Conservation (phyloP, 2,329 filamentous ascomycete species). For the Fusarium equiseti region DNA sequence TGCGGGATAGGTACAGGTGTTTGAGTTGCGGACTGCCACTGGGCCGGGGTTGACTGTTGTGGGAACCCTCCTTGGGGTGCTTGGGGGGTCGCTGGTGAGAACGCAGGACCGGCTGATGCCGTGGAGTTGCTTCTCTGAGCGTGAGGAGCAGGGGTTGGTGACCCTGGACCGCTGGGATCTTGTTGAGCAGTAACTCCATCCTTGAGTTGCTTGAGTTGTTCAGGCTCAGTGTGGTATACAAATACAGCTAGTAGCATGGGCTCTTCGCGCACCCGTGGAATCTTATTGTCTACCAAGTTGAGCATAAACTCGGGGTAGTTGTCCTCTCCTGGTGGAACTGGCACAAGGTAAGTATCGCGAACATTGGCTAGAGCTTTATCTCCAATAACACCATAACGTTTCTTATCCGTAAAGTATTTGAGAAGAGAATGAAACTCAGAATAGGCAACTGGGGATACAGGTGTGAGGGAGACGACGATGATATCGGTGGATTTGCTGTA, state of each 20-base stretch:
- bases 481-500: conserved; percentile 88
- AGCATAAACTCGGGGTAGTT: conserved; percentile 87
- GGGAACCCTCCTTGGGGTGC: conserved; percentile 51
- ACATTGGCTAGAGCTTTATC: conserved; percentile 81
- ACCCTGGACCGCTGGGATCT: conserved; percentile 37
- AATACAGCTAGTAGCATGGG: conserved; percentile 86
- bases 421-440: conserved; percentile 81
- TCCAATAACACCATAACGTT: conserved; percentile 87
- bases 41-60: conserved; percentile 51
- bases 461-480: conserved; percentile 79
- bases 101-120: conserved; percentile 58
- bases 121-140: conserved; percentile 61
- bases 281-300: conserved; percentile 85
- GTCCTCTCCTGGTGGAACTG: conserved; percentile 77
- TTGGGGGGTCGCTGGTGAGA: conserved; percentile 66
- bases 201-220: conserved; percentile 50
- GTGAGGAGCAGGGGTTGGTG: conserved; percentile 53
- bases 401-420: conserved; percentile 85
- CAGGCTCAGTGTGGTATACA: conserved; percentile 77
- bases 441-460: conserved; percentile 70
- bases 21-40: conserved; percentile 49
- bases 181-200: conserved; percentile 29
- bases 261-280: conserved; percentile 78
- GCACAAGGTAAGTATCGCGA: conserved; percentile 91
- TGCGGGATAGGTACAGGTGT: conserved; percentile 54